Conservation (phyloP, 768 basidiomycete species). For the Gloeopeniophorella convolvens region DNA sequence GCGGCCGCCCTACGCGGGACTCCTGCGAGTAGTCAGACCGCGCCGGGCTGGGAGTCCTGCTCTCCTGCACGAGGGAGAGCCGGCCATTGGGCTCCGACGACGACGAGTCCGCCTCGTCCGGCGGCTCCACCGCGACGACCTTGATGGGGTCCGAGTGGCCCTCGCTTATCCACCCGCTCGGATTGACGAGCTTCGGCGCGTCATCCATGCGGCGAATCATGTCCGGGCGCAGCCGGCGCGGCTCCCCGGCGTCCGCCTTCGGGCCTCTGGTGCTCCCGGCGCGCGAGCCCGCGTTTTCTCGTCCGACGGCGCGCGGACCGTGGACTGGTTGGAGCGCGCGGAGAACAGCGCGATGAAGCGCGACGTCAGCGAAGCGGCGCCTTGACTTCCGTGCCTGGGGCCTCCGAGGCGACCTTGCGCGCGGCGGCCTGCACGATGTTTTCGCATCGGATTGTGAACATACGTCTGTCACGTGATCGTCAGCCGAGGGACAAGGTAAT, state of each 20-base stretch:
- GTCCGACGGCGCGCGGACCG: neutral
- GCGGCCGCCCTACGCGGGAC: neutral
- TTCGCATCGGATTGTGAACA: slow-evolving; percentile 18
- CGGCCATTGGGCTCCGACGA: neutral
- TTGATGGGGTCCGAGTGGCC: slow-evolving; percentile 24
- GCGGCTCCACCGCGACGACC: neutral
- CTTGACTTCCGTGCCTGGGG: slow-evolving; percentile 27
- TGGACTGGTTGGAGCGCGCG: neutral
- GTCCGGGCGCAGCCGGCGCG: slow-evolving; percentile 42
- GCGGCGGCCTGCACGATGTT: slow-evolving; percentile 15
- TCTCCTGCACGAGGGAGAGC: neutral
- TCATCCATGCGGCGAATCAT: slow-evolving; percentile 76
- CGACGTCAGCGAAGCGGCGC: slow-evolving; percentile 16
- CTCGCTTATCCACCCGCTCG: slow-evolving; percentile 65
- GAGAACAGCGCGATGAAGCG: slow-evolving; percentile 8
- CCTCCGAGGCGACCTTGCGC: slow-evolving; percentile 4
- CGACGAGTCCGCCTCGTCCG: neutral
- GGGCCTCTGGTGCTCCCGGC: neutral
- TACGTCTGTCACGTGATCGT: slow-evolving; percentile 10
- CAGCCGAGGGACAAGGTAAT: neutral
- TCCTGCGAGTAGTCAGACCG: neutral
- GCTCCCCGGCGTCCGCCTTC: neutral
- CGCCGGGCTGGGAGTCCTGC: neutral
- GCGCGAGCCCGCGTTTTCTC: neutral
- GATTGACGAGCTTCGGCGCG: slow-evolving; percentile 62